A percentile compares a stretch with the other conserved stretches of the same genome.
These are phyloP conservation scores for Naumovozyma dairenensis DNA, from an alignment of 805 yeast species.

Conservation along the genomic window DNA sequence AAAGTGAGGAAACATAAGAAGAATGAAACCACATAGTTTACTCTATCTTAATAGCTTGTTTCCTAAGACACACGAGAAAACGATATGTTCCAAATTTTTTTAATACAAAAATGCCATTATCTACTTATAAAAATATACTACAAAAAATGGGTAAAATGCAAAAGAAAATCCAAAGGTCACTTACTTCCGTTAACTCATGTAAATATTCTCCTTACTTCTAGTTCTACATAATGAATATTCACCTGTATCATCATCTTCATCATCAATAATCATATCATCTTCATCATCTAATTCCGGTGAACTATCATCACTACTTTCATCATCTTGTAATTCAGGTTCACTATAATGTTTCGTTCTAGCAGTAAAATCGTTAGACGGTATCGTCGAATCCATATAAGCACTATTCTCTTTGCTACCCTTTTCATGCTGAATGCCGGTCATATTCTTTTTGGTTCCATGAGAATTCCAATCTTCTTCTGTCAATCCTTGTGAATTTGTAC, in stretches of 20 bases:
- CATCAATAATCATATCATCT: slow-evolving; percentile 21
- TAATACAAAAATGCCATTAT: too few relatives aligned
- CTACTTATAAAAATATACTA: too few relatives aligned
- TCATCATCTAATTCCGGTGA: slow-evolving; percentile 49
- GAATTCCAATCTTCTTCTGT: neutral
- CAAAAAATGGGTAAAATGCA: too few relatives aligned
- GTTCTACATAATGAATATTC: slow-evolving; percentile 30
- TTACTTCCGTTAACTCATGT: neutral
- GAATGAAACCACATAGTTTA: too few relatives aligned
- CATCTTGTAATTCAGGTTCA: slow-evolving; percentile 64
- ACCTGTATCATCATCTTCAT: slow-evolving; percentile 39
- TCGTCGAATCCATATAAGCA: too few relatives aligned
- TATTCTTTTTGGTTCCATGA: slow-evolving; percentile 10
- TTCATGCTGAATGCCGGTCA: slow-evolving; percentile 22
- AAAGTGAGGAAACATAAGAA: too few relatives aligned
- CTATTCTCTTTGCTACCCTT: slow-evolving; percentile 5
- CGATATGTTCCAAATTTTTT: too few relatives aligned
- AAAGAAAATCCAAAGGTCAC: slow-evolving; percentile 4
- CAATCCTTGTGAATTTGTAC: slow-evolving; percentile 2
- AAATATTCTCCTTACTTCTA: slow-evolving; percentile 3
- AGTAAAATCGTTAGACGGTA: neutral
- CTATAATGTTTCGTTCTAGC: slow-evolving; percentile 9
- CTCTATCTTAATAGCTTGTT: too few relatives aligned
- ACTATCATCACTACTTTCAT: slow-evolving; percentile 40
- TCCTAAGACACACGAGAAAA: too few relatives aligned